Conservation (phyloP, 2,329 filamentous ascomycete species). For the Fusarium oxysporum region DNA sequence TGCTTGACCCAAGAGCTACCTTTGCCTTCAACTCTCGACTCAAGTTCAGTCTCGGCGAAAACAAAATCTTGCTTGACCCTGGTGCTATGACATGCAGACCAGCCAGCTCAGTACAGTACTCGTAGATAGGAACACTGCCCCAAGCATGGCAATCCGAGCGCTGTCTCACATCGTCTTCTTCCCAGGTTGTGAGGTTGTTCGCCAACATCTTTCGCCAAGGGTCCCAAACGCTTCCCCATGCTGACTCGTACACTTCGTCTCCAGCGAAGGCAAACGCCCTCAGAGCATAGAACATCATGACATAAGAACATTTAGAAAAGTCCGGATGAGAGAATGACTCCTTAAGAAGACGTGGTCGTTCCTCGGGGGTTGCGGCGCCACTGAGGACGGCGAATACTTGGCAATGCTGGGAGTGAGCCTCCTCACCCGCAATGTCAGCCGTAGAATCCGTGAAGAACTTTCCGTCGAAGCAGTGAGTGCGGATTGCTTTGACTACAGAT, state of each 20-base stretch:
- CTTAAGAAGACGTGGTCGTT: fast-evolving
- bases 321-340: fast-evolving
- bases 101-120: neutral
- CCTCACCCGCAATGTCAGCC: neutral
- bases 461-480: neutral
- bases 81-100: neutral
- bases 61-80: neutral
- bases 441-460: neutral
- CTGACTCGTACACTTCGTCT: neutral
- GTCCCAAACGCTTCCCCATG: neutral
- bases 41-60: neutral
- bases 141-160: neutral
- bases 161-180: neutral
- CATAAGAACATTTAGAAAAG: neutral
- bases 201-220: neutral
- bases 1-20: neutral
- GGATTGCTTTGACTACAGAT: neutral
- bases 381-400: neutral
- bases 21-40: neutral
- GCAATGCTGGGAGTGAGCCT: neutral
- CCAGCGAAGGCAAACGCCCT: neutral
- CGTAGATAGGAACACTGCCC: neutral
- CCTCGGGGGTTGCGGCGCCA: neutral
- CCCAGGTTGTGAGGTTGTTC: neutral
- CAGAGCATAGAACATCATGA: neutral